Evolutionary conservation across 345 rosid species (phyloP).

Genomic region (Ricinus communis): DNA sequence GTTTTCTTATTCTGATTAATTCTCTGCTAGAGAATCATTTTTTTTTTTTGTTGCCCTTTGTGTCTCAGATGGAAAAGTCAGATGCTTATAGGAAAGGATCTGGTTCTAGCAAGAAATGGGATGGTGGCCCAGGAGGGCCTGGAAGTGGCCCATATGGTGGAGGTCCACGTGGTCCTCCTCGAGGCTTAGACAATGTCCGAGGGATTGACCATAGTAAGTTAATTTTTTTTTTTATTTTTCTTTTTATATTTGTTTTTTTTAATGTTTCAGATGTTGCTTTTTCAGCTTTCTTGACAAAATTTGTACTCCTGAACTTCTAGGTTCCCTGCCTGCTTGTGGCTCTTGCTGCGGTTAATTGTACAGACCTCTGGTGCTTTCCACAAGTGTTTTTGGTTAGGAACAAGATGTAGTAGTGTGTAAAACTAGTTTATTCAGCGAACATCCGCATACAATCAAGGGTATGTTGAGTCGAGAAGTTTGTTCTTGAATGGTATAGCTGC

Average conservation of each 20-base stretch:
- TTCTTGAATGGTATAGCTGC: background rate
- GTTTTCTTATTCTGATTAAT: background rate
- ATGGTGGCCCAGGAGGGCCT: constrained; percentile 80
- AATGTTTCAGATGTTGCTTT: too few relatives aligned
- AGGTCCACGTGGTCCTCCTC: constrained; percentile 73
- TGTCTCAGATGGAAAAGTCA: constrained; percentile 76
- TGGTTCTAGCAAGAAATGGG: constrained; percentile 81
- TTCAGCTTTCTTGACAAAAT: background rate
- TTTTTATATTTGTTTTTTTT: background rate
- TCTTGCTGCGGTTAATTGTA: constrained; percentile 57
- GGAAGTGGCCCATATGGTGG: constrained; percentile 69
- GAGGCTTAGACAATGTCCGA: constrained; percentile 74
- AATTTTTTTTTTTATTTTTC: background rate
- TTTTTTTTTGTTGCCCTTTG: background rate
- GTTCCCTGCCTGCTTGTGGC: constrained; percentile 79
- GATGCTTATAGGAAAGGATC: constrained; percentile 65
- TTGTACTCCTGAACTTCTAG: constrained; percentile 27
- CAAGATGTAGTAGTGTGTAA: background rate
- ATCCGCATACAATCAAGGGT: background rate
- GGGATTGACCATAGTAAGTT: constrained; percentile 70
- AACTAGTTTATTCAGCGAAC: background rate
- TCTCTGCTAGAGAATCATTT: background rate
- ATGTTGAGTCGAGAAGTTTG: constrained; percentile 1
- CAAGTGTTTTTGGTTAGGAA: background rate
- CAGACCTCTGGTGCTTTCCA: background rate